Evolutionary conservation across 805 yeast genomes (phyloP).

Genomic region (Wickerhamia fluorescens): DNA sequence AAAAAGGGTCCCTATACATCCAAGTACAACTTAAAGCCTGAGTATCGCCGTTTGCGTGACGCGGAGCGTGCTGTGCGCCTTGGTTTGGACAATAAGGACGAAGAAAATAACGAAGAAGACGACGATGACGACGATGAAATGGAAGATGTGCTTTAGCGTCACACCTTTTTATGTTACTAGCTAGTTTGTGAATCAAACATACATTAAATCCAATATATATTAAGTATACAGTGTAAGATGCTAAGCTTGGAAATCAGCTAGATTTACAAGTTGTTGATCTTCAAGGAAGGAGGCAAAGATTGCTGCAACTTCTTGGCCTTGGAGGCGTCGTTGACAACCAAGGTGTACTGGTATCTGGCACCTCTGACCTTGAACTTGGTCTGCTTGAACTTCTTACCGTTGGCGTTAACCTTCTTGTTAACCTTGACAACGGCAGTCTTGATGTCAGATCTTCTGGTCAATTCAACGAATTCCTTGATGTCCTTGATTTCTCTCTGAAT

Average conservation of each 20-base stretch:
- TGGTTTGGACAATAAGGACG: constrained; percentile 41
- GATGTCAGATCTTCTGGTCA: constrained; percentile 94
- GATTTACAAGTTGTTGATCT: constrained; percentile 47
- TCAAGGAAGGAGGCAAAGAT: constrained; percentile 92
- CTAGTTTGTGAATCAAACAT: no score
- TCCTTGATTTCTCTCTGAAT: constrained; percentile 87
- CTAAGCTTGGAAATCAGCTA: constrained; percentile 4
- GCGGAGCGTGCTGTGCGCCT: constrained; percentile 65
- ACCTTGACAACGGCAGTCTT: constrained; percentile 89
- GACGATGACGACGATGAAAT: constrained; percentile 64
- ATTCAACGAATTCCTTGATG: constrained; percentile 95
- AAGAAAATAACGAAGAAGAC: constrained; percentile 40
- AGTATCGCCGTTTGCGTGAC: constrained; percentile 74
- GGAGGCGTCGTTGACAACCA: constrained; percentile 89
- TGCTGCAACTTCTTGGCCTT: constrained; percentile 97
- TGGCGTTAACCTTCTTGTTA: constrained; percentile 74
- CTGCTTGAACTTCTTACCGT: constrained; percentile 81
- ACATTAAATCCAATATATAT: constrained; percentile 4
- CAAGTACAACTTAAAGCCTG: constrained; percentile 84
- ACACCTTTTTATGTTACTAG: no score
- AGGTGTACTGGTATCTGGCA: constrained; percentile 87
- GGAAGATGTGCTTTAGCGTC: constrained; percentile 64
- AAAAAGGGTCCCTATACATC: constrained; percentile 95
- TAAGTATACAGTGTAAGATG: constrained; percentile 6
- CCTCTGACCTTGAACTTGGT: constrained; percentile 99